These are phyloP conservation scores for Inga oerstediana DNA, from an alignment of 306 rosid species.

Conservation along the genomic window DNA sequence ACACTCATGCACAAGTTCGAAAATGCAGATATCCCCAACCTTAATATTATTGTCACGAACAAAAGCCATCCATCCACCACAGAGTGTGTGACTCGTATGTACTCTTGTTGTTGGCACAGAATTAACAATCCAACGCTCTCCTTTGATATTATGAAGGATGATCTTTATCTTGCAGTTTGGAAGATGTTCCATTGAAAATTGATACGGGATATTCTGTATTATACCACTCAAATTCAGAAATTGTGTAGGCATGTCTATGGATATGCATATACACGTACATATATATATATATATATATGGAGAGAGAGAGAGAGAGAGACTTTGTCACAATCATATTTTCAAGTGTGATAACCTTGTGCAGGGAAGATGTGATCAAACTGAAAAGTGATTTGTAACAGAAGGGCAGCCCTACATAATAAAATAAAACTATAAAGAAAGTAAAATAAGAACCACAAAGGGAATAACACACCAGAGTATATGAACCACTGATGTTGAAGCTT, in stretches of 20 bases:
- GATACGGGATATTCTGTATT: slow-evolving; percentile 83
- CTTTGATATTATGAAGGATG: slow-evolving; percentile 80
- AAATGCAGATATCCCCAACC: slow-evolving; percentile 84
- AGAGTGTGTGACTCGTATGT: slow-evolving; percentile 89
- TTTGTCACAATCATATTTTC: neutral
- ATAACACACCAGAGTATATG: slow-evolving; percentile 84
- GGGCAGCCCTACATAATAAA: slow-evolving; percentile 9
- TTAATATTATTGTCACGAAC: slow-evolving; percentile 79
- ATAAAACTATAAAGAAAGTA: slow-evolving; percentile 19
- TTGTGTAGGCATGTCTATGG: neutral
- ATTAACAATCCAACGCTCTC: slow-evolving; percentile 91
- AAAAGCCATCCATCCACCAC: slow-evolving; percentile 98
- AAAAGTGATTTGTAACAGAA: slow-evolving; percentile 23
- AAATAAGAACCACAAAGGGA: slow-evolving; percentile 28
- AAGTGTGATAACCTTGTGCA: slow-evolving; percentile 20
- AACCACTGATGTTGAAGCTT: slow-evolving; percentile 86
- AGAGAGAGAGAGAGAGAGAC: neutral
- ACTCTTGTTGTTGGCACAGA: slow-evolving; percentile 91
- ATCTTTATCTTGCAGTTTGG: slow-evolving; percentile 84
- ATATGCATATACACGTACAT: no score
- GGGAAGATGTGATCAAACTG: slow-evolving; percentile 12
- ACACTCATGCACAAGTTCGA: slow-evolving; percentile 81
- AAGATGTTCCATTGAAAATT: slow-evolving; percentile 87
- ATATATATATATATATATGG: no score
- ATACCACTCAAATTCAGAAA: slow-evolving; percentile 26